A percentile compares a stretch with the other conserved stretches of the same genome.
phyloP scores from a whole-genome alignment of 1,284 basidiomycete species.

The Phylloporus sp. region DNA sequence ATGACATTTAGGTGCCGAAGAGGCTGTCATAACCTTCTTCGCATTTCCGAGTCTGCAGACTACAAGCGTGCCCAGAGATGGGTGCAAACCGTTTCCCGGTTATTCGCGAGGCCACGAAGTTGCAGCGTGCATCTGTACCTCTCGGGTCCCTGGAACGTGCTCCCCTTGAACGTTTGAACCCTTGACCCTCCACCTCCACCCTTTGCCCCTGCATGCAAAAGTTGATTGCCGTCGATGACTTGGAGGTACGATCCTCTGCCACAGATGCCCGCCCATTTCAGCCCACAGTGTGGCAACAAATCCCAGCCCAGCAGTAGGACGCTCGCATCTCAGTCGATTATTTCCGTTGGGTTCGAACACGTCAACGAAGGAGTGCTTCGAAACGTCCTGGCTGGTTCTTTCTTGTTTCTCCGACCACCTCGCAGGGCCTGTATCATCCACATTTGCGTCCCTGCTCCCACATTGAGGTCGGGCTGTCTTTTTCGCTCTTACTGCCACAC shows the following conservation, averaged over 20 bases:
- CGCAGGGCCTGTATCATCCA: background rate
- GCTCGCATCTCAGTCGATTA: constrained; percentile 18
- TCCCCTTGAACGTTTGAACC: constrained; percentile 8
- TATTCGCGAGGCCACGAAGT: constrained; percentile 8
- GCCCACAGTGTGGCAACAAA: background rate
- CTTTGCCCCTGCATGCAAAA: constrained; percentile 5
- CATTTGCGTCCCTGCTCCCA: background rate
- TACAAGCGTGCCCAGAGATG: background rate
- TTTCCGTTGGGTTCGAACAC: constrained; percentile 12
- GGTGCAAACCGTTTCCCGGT: background rate
- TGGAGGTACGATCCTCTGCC: constrained; percentile 25
- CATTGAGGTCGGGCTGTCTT: background rate
- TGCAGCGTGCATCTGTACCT: constrained; percentile 17
- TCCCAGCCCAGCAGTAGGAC: too few relatives aligned
- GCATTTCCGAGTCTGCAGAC: too few relatives aligned
- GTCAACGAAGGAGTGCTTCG: background rate
- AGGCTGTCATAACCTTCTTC: constrained; percentile 3
- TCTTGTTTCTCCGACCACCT: constrained; percentile 8
- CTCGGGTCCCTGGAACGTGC: constrained; percentile 28
- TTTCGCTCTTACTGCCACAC: too few relatives aligned
- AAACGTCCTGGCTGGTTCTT: constrained; percentile 1
- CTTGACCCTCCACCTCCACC: constrained; percentile 27
- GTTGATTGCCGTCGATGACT: constrained; percentile 6
- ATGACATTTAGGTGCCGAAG: background rate
- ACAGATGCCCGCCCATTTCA: constrained; percentile 10